A percentile compares a stretch with the other conserved stretches of the same genome.
Evolutionary conservation across 352 stramenopile species (phyloP).

Genomic region (Pythium vanterpoolii): DNA sequence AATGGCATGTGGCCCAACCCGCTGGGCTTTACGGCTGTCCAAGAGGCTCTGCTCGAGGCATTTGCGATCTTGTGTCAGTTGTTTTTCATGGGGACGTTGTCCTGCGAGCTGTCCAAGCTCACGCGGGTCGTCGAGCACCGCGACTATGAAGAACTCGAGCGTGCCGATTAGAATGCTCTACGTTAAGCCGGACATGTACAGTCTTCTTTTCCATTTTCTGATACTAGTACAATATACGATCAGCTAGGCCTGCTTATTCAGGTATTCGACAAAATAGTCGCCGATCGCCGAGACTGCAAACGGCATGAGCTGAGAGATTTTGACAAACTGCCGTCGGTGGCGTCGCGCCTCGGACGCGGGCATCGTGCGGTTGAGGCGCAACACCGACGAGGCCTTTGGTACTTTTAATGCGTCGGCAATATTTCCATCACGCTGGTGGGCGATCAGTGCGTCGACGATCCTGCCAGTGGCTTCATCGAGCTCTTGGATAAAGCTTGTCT

Average conservation of each 20-base stretch:
- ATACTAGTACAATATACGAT: too few species aligned
- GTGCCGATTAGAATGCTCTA: too few species aligned
- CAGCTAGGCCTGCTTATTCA: constrained; percentile 64
- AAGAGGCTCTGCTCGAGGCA: constrained; percentile 83
- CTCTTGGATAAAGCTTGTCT: constrained; percentile 74
- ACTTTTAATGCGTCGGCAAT: constrained; percentile 50
- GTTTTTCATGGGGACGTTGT: constrained; percentile 85
- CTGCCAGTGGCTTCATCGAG: constrained; percentile 52
- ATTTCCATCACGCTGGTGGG: constrained; percentile 57
- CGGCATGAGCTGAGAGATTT: constrained; percentile 66
- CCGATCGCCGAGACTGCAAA: constrained; percentile 50
- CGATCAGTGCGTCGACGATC: constrained; percentile 60
- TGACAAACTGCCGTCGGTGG: constrained; percentile 79
- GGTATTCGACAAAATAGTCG: constrained; percentile 69
- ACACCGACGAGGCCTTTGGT: constrained; percentile 24
- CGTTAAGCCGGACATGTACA: too few species aligned
- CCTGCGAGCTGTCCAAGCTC: constrained; percentile 65
- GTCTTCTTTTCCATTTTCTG: too few species aligned
- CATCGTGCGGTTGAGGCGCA: constrained; percentile 51
- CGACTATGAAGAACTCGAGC: constrained; percentile 62
- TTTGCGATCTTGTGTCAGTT: constrained; percentile 84
- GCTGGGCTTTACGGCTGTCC: constrained; percentile 69
- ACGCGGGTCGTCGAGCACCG: constrained; percentile 52
- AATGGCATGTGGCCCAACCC: constrained; percentile 80
- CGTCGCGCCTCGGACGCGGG: constrained; percentile 57